Evolutionary conservation across 2,329 filamentous ascomycete genomes (phyloP).

Genomic region (Knufia petricola): DNA sequence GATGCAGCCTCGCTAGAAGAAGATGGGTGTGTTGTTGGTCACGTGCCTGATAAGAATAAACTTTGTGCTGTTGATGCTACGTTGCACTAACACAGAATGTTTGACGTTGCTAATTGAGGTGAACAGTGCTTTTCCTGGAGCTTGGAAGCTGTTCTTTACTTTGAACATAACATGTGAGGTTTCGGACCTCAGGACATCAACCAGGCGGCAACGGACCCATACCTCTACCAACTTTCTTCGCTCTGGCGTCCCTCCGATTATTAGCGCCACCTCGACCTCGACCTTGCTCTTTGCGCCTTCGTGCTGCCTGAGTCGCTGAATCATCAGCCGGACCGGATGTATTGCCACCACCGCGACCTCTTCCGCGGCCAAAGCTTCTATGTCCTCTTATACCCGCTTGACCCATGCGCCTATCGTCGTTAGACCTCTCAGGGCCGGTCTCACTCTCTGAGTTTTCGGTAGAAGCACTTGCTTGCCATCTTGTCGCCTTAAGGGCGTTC

Average conservation of each 20-base stretch:
- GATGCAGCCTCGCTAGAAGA: no score
- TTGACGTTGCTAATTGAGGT: not conserved
- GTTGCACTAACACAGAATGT: no score
- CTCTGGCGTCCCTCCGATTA: constrained; percentile 21
- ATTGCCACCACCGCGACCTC: constrained; percentile 15
- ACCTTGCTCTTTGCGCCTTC: constrained; percentile 21
- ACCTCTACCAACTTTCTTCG: constrained; percentile 22
- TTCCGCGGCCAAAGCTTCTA: constrained; percentile 9
- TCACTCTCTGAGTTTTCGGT: constrained; percentile 18
- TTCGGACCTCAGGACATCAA: not conserved
- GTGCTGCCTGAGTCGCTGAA: constrained; percentile 19
- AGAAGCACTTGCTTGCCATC: constrained; percentile 17
- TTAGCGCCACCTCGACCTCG: constrained; percentile 20
- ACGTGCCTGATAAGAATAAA: no score
- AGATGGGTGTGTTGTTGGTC: no score
- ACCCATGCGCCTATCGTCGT: constrained; percentile 3
- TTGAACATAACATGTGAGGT: not conserved
- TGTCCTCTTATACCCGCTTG: constrained; percentile 6
- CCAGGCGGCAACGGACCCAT: constrained; percentile 13
- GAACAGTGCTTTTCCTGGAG: no score
- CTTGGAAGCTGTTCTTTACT: no score
- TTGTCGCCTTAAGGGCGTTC: constrained; percentile 14
- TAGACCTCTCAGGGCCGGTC: constrained; percentile 9
- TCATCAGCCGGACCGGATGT: constrained; percentile 18
- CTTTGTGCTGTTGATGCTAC: no score